phyloP scores from a whole-genome alignment of 192 early-diverging fungal genomes.

The Backusella westeae region DNA sequence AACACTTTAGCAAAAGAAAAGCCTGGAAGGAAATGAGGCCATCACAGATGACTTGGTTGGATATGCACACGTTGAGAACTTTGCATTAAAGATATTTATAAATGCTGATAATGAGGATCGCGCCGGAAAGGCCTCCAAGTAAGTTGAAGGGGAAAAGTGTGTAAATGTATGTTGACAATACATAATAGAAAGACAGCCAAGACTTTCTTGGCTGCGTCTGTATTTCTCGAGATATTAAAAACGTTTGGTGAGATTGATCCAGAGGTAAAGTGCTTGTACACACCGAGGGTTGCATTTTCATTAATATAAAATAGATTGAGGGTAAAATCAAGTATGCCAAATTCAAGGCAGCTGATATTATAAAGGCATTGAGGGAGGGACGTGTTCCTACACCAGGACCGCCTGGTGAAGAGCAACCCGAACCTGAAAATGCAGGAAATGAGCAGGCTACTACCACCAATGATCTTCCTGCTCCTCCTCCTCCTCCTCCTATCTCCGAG shows the following conservation, averaged over 20 bases:
- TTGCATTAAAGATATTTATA: slow-evolving; percentile 86
- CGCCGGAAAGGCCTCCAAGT: slow-evolving; percentile 75
- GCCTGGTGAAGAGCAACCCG: slow-evolving; percentile 29
- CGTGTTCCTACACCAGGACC: slow-evolving; percentile 62
- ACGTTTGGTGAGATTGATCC: slow-evolving; percentile 76
- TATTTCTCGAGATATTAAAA: slow-evolving; percentile 85
- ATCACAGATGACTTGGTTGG: slow-evolving; percentile 78
- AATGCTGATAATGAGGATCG: slow-evolving; percentile 94
- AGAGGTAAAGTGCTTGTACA: slow-evolving; percentile 34
- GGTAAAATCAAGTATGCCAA: slow-evolving; percentile 96
- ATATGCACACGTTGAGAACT: slow-evolving; percentile 80
- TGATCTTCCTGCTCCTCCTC: neutral
- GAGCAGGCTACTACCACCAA: no score
- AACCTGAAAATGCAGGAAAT: neutral
- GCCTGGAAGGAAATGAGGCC: slow-evolving; percentile 57
- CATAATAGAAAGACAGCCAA: slow-evolving; percentile 76
- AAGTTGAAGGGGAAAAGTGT: slow-evolving; percentile 18
- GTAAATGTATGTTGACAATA: no score
- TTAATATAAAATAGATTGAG: slow-evolving; percentile 43
- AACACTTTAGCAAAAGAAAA: slow-evolving; percentile 63
- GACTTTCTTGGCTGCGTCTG: slow-evolving; percentile 85
- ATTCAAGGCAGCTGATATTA: slow-evolving; percentile 93
- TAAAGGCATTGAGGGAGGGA: slow-evolving; percentile 88
- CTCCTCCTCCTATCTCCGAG: slow-evolving; percentile 27
- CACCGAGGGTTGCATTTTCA: neutral